Conservation (phyloP, 2,329 filamentous ascomycete genomes). For the Chalara sp. region DNA sequence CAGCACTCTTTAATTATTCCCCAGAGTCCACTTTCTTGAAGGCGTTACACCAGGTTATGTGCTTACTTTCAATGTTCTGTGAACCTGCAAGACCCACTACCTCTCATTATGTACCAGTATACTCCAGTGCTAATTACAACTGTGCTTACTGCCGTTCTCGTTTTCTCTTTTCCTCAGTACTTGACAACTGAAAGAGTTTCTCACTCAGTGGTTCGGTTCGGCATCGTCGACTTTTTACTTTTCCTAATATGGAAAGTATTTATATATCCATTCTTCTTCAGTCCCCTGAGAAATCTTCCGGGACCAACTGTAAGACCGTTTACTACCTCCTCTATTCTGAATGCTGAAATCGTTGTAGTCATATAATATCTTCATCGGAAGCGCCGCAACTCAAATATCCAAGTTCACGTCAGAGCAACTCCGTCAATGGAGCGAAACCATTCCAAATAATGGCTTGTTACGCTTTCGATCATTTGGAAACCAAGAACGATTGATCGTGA, state of each 20-base stretch:
- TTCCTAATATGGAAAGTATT: constrained; percentile 8
- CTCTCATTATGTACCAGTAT: too few species aligned
- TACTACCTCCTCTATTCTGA: background rate
- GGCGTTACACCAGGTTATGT: too few species aligned
- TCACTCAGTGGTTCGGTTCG: too few species aligned
- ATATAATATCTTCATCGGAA: constrained; percentile 3
- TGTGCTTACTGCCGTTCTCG: too few species aligned
- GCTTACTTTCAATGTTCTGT: too few species aligned
- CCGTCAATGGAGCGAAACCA: constrained; percentile 35
- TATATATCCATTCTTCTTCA: constrained; percentile 16
- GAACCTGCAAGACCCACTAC: too few species aligned
- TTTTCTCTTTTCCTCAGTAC: too few species aligned
- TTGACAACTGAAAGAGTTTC: too few species aligned
- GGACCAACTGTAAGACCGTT: constrained; percentile 11
- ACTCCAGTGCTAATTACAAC: too few species aligned
- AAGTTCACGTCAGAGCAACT: constrained; percentile 11
- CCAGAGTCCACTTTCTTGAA: too few species aligned
- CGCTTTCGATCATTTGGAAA: constrained; percentile 57
- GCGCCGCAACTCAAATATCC: constrained; percentile 2
- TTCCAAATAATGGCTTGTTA: constrained; percentile 62
- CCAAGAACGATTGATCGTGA: constrained; percentile 50
- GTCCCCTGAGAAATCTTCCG: constrained; percentile 16
- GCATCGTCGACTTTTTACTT: too few species aligned
- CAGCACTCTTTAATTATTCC: too few species aligned
- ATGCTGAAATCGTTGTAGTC: background rate